Evolutionary conservation across 805 yeast genomes (phyloP).

Genomic region (Monosporozyma yasuniensis): DNA sequence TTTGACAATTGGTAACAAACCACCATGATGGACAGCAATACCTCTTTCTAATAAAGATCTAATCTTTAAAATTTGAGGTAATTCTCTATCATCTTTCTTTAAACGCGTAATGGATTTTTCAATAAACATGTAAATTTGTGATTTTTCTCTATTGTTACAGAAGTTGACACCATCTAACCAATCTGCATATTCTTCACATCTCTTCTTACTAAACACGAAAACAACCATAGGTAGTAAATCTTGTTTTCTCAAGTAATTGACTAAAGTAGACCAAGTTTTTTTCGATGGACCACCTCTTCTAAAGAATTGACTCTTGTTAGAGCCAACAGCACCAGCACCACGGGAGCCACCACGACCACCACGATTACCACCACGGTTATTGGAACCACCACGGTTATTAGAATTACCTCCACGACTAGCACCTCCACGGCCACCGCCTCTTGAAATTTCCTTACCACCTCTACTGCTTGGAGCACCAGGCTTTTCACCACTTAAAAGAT

Average conservation of each 20-base stretch:
- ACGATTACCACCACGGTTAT: conserved; percentile 20
- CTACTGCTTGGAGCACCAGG: conserved; percentile 11
- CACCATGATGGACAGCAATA: conserved; percentile 94
- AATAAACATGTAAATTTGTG: conserved; percentile 88
- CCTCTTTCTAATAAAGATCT: conserved; percentile 82
- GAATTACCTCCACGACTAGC: conserved; percentile 32
- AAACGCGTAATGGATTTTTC: conserved; percentile 81
- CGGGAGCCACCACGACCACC: conserved; percentile 32
- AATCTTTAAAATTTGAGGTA: conserved; percentile 82
- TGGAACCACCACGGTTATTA: conserved; percentile 7
- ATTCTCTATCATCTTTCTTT: conserved; percentile 82
- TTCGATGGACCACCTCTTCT: conserved; percentile 65
- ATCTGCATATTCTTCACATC: conserved; percentile 89
- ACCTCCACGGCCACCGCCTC: conserved; percentile 21
- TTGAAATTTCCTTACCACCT: conserved; percentile 27
- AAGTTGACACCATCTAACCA: conserved; percentile 66
- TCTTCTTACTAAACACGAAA: conserved; percentile 87
- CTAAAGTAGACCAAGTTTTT: conserved; percentile 66
- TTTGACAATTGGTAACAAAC: conserved; percentile 83
- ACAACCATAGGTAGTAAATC: conserved; percentile 83
- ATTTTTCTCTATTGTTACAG: conserved; percentile 74
- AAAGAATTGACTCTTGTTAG: conserved; percentile 30
- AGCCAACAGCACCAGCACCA: conserved; percentile 34
- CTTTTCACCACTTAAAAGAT: conserved; percentile 37
- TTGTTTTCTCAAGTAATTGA: conserved; percentile 57